These are phyloP conservation scores for Aspergillus chevalieri DNA, from an alignment of 2,329 filamentous ascomycete species.

Conservation along the genomic window DNA sequence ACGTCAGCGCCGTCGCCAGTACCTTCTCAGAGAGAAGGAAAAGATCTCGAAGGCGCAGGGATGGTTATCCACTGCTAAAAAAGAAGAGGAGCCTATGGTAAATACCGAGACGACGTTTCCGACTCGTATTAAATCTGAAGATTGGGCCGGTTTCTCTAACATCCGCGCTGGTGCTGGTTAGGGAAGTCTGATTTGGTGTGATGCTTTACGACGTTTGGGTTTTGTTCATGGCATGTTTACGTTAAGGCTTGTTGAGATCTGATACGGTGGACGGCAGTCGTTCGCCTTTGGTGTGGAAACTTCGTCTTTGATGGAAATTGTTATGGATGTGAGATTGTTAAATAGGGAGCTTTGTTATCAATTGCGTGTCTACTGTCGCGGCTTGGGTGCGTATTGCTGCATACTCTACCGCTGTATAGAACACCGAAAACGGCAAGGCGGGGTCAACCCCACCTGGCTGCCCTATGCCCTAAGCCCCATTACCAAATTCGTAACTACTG, in stretches of 20 bases:
- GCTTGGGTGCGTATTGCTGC: no score
- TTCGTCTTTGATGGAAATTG: no score
- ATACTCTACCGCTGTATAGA: not conserved
- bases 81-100: constrained; percentile 5
- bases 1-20: constrained; percentile 25
- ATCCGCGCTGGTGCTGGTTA: not conserved
- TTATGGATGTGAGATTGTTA: no score
- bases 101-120: not conserved
- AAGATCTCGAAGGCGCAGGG: constrained; percentile 30
- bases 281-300: no score
- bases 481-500: no score
- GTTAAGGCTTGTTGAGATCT: not conserved
- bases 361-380: not conserved
- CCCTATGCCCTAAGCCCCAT: constrained; percentile 32
- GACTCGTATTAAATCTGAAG: not conserved
- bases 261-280: no score
- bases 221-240: not conserved
- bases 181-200: not conserved
- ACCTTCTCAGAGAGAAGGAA: constrained; percentile 25
- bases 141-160: not conserved
- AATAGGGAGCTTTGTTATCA: not conserved
- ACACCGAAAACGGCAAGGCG: constrained; percentile 9
- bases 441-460: constrained; percentile 23
- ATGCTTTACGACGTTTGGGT: not conserved
- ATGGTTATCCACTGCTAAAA: constrained; percentile 20